phyloP scores from a whole-genome alignment of 768 basidiomycete genomes.

The Astraeus odoratus region DNA sequence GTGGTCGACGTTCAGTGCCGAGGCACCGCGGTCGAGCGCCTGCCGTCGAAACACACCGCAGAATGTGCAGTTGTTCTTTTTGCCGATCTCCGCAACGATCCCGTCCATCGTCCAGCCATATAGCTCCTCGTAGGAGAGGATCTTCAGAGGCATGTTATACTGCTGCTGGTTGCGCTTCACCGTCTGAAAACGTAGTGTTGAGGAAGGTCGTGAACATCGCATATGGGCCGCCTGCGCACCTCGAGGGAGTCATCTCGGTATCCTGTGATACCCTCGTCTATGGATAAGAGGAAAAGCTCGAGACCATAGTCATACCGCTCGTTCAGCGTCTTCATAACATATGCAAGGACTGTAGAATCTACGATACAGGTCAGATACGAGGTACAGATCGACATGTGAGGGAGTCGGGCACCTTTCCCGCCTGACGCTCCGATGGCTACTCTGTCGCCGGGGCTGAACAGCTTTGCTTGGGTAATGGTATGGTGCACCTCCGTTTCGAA shows the following conservation, averaged over 20 bases:
- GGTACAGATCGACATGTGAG: not conserved
- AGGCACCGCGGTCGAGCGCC: conserved; percentile 91
- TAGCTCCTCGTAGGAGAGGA: conserved; percentile 90
- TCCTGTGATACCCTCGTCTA: conserved; percentile 98
- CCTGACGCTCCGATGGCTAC: conserved; percentile 98
- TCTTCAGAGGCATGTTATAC: conserved; percentile 92
- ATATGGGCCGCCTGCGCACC: conserved; percentile 35
- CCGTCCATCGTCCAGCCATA: conserved; percentile 99
- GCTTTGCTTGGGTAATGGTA: conserved; percentile 74
- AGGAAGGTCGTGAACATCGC: not conserved
- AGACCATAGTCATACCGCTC: conserved; percentile 91
- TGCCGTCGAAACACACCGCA: conserved; percentile 97
- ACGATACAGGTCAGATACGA: not conserved
- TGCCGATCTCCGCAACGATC: conserved; percentile 89
- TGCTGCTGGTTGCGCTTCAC: conserved; percentile 96
- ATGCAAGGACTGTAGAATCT: conserved; percentile 98
- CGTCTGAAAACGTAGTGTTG: conserved; percentile 46
- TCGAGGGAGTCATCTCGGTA: conserved; percentile 97
- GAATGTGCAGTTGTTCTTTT: conserved; percentile 98
- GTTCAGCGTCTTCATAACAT: conserved; percentile 95
- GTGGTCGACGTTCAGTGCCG: conserved; percentile 84
- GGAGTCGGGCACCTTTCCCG: conserved; percentile 70
- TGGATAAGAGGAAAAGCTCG: conserved; percentile 86
- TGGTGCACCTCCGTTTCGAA: conserved; percentile 99
- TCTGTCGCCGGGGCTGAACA: conserved; percentile 85